Conservation (phyloP, 495 filamentous ascomycete genomes). For the Daldinia decipiens region DNA sequence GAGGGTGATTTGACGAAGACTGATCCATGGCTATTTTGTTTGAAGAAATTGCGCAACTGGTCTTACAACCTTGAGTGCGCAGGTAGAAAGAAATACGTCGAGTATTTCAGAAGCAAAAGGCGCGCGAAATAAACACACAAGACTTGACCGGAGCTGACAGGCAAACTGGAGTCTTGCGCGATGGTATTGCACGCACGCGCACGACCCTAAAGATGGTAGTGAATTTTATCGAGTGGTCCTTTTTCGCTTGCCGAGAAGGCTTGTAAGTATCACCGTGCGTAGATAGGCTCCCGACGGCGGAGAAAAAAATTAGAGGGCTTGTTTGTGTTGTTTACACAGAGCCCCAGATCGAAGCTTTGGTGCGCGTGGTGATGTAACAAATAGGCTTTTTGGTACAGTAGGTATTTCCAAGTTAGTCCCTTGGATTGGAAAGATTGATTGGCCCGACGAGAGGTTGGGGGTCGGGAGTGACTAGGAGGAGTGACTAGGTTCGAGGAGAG, state of each 20-base stretch:
- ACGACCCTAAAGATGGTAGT: conserved; percentile 23
- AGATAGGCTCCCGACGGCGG: conserved; percentile 38
- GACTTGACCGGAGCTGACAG: conserved; percentile 26
- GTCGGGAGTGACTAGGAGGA: conserved; percentile 25
- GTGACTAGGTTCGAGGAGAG: conserved; percentile 21
- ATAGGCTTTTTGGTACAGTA: conserved; percentile 44
- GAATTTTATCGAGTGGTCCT: conserved; percentile 14
- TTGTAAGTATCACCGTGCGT: conserved; percentile 32
- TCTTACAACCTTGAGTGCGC: conserved; percentile 32
- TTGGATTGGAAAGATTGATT: conserved; percentile 51
- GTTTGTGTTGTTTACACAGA: conserved; percentile 47
- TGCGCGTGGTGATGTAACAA: conserved; percentile 52
- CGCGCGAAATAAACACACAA: conserved; percentile 18
- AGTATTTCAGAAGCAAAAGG: conserved; percentile 39
- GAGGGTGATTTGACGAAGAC: conserved; percentile 61
- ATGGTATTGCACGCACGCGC: conserved; percentile 40
- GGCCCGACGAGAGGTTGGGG: conserved; percentile 29
- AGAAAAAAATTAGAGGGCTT: conserved; percentile 36
- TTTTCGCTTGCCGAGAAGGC: conserved; percentile 34
- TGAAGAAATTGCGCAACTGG: conserved; percentile 33
- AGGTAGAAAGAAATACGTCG: conserved; percentile 26
- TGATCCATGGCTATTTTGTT: conserved; percentile 64
- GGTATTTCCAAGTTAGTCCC: conserved; percentile 35
- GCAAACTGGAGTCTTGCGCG: conserved; percentile 38
- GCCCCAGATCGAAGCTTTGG: conserved; percentile 36